Evolutionary conservation across 352 stramenopile species (phyloP), one percentile per base, ranked within the genome.

Genomic region (Phytopythium montanum): DNA sequence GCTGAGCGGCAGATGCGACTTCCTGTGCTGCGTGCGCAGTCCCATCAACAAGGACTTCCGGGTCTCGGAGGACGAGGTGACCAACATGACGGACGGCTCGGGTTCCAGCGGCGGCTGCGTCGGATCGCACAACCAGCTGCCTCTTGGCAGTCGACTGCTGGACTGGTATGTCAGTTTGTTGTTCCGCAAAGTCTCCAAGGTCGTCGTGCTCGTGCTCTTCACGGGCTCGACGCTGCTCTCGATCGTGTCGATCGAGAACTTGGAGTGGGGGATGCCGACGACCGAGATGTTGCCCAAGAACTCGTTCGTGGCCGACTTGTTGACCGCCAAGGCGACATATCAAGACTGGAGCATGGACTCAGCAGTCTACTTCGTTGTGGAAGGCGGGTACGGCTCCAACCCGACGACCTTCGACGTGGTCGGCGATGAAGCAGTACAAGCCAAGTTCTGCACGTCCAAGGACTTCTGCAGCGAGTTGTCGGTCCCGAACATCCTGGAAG

Each of bases 311-410:
- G 69, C 77, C 39, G 61, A 57, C 8, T 90, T 79, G 60, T 54
- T 87, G 25, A 79, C 63, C 5, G 74, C 64, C 1, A 81, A 79
- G 21, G 14, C 34, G 10, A 50, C 34, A 53, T 71, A 13, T 68
- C 72, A 10, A 31, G 36, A 19, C 0, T 59, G 53, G 53, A 61
- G 28, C 19, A 33, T n/a, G 4, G 65, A 76, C 13, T 69, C 65
- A 5, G 60, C 65, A 4, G 68, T 89, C n/a, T 90, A 81, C 65
- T 90, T 86, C 42, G 77, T 92, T 16, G 79, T 90, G 28, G 81
- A 92, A 65, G 74, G 61, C 25, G 75, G 75, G 18, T 85, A 88
- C 61, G 69, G 71, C 3, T 54, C 54, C 34, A 92, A 92, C 53
- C 63, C 73, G 13, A n/a, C 61, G 13, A 38, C 34, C 28, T 82